Percentiles rank a stretch among this genome's conserved stretches.
Evolutionary conservation across 768 basidiomycete genomes (phyloP).

Genomic region (Phylloporus scabripes): DNA sequence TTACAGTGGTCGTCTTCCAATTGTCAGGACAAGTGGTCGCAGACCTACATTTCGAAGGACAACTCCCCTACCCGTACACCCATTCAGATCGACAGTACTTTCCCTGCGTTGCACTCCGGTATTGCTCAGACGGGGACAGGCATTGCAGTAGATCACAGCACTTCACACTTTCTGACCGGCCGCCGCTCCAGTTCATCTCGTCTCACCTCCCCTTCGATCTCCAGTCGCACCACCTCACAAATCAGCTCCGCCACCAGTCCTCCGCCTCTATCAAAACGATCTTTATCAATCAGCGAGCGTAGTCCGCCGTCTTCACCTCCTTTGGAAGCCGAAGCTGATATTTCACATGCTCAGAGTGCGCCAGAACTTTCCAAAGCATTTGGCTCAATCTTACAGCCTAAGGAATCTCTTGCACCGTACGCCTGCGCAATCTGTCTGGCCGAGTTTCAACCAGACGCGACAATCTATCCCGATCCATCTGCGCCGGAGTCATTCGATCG

Average conservation of each 20-base stretch:
- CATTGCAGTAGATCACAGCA: slow-evolving; percentile 2
- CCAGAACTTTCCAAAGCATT: slow-evolving; percentile 76
- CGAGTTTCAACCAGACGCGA: slow-evolving; percentile 73
- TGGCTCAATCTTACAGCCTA: slow-evolving; percentile 77
- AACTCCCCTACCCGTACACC: slow-evolving; percentile 39
- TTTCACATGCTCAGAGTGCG: slow-evolving; percentile 55
- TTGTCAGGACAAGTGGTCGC: slow-evolving; percentile 67
- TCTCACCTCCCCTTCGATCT: slow-evolving; percentile 31
- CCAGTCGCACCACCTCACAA: slow-evolving; percentile 50
- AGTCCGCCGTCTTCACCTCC: slow-evolving; percentile 30
- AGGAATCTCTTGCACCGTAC: slow-evolving; percentile 64
- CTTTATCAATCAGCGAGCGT: slow-evolving; percentile 15
- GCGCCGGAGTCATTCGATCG: slow-evolving; percentile 29
- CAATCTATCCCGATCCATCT: slow-evolving; percentile 74
- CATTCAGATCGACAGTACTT: slow-evolving; percentile 17
- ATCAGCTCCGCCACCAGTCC: slow-evolving; percentile 47
- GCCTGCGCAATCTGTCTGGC: slow-evolving; percentile 61
- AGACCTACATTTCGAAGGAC: slow-evolving; percentile 63
- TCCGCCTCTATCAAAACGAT: slow-evolving; percentile 41
- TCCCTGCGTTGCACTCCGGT: slow-evolving; percentile 10
- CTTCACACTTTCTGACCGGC: slow-evolving; percentile 18
- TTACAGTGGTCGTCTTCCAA: slow-evolving; percentile 53
- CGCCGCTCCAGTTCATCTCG: slow-evolving; percentile 42
- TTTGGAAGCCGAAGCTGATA: slow-evolving; percentile 51
- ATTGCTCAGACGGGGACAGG: slow-evolving; percentile 5